Evolutionary conservation across 1,284 basidiomycete genomes (phyloP), one percentile per base, ranked within the genome.

Genomic region (Moniliella sp.): DNA sequence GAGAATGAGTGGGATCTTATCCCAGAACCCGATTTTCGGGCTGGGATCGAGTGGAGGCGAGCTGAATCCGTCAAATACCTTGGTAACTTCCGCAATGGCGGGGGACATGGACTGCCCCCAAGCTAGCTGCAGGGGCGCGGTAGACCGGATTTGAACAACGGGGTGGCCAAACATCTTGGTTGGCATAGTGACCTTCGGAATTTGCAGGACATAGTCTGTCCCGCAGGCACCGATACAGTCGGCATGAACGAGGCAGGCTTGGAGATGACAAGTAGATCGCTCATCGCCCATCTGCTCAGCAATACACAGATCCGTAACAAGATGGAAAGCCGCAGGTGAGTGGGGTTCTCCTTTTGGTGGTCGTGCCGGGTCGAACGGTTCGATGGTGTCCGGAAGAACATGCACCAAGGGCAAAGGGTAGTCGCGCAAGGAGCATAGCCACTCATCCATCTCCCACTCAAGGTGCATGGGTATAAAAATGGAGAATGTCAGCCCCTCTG

Each of bases 121-220:
- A 4, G 76, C 72, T 35, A 93, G 69, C 32, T 75, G 71, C 1
- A 81, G 80, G 4, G 76, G 69, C 18, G 67, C 68, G 7, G 69
- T 65, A 0, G 78, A 73, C 14, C 69, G 67, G 45, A 94, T 67
- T 16, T 65, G 63, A 3, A 84, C 78, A 0, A 36, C 41, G 3
- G 57, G 48, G 27, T 71, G 69, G 2, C 81, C 80, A 55, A 88
- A 94, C 14, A 76, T 78, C 62, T 94, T 94, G 48, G 86, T 76
- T 0, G 86, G 78, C 78, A 88, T 88, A 36, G 84, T 76, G 0
- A 83, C 84, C 61, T 88, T 93, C 0, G 83, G 82, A 18, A 93
- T 69, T 23, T 66, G 57, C 13, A 91, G 63, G 4, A 65, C 64
- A 32, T 86, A 70, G 5, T 72, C 66, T 3, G 65, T 57, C 13